Evolutionary conservation across 805 yeast species (phyloP), one percentile per base, ranked within the genome.

Genomic region (Lachancea waltii): DNA sequence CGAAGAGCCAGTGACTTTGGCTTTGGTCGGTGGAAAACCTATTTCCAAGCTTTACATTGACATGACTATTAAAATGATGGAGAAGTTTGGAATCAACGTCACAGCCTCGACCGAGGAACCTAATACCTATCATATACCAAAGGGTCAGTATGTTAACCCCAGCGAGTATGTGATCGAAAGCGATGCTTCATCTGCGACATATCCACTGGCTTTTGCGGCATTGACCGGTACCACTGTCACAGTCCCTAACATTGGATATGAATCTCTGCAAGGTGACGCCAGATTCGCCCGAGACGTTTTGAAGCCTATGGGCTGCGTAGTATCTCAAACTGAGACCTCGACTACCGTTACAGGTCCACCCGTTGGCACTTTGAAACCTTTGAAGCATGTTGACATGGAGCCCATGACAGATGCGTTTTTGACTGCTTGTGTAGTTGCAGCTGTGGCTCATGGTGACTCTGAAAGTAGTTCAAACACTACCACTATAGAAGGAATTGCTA

Each of bases 351-450:
- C 81, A 29, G 97, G 97, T 33, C 96, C 97, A 5, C 68, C 82
- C 14, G 63, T 64, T 26, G 94, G 94, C 11, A 43, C 62, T 0
- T 69, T 92, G 47, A 73, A 70, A 52, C 85, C 95, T 5, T 67
- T 92, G 46, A 68, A 77, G 9, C 73, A 69, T 45, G 81, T 92
- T 40, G 97, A 92, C 58, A 92, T 92, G 98, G 98, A 92, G 65
- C 97, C 98, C 38, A 92, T 92, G 98, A 92, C 98, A 0, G 98
- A 92, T 63, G 98, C 98, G 0, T 92, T 92, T 60, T 69, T 92
- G 53, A 92, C 98, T 11, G 98, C 98, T 0, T 77, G 94, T 38
- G 97, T 92, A 9, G 94, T 87, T 14, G 98, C 97, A 23, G 96
- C 98, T n/a, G 73, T 84, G 29, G 95, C 96, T 3, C 68, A 69